A percentile compares a stretch with the other conserved stretches of the same genome.
Evolutionary conservation across 208 protist species (phyloP).

Genomic region (Wallacemonas collosoma): DNA sequence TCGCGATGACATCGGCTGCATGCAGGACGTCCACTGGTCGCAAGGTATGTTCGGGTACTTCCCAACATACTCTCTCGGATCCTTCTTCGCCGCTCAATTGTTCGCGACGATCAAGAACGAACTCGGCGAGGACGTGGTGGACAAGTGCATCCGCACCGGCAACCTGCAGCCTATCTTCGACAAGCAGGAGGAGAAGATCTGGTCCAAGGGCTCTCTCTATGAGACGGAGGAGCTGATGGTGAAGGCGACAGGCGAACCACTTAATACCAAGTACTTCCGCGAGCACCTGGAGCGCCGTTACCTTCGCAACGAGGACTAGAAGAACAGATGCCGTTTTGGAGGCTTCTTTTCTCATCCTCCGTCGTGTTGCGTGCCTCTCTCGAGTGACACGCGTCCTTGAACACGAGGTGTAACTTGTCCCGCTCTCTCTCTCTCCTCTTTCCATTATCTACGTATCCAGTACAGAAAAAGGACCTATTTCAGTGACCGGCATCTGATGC

Average conservation of each 20-base stretch:
- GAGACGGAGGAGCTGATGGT: constrained; percentile 42
- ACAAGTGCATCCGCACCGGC: constrained; percentile 52
- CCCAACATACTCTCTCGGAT: constrained; percentile 85
- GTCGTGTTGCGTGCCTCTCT: background rate
- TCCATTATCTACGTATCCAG: background rate
- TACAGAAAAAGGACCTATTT: background rate
- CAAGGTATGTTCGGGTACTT: constrained; percentile 84
- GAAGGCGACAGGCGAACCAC: constrained; percentile 40
- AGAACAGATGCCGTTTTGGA: background rate
- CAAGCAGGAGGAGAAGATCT: constrained; percentile 79
- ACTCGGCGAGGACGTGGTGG: constrained; percentile 52
- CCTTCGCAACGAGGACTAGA: constrained; percentile 18
- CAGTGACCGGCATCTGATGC: background rate
- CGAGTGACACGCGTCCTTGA: background rate
- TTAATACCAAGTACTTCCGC: constrained; percentile 57
- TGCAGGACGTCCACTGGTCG: constrained; percentile 92
- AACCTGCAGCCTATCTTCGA: constrained; percentile 57
- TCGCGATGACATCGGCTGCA: constrained; percentile 71
- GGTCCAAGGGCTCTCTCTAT: constrained; percentile 49
- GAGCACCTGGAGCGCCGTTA: constrained; percentile 60
- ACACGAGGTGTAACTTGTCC: too few species aligned
- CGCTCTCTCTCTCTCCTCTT: background rate
- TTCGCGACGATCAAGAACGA: constrained; percentile 71
- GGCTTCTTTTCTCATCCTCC: background rate
- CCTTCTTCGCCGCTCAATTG: constrained; percentile 87